phyloP scores from a whole-genome alignment of 148 eudicot genomes.

The Rhododendron kiyosumense region DNA sequence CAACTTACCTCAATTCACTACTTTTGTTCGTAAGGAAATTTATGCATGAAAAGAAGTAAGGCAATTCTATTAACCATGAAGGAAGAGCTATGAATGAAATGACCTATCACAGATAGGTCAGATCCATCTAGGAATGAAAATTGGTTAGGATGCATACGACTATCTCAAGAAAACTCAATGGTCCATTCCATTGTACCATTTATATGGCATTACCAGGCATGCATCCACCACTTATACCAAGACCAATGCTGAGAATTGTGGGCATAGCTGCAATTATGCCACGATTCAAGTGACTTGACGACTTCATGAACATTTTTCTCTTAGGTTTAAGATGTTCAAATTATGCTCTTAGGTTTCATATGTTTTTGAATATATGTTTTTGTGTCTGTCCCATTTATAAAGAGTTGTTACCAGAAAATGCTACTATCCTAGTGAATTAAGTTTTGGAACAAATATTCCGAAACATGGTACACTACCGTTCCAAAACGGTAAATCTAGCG shows the following conservation, averaged over 20 bases:
- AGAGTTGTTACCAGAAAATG: neutral
- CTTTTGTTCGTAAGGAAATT: neutral
- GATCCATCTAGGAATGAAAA: neutral
- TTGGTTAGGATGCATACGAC: neutral
- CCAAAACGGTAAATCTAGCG: too few relatives aligned
- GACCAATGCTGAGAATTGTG: neutral
- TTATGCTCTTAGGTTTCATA: neutral
- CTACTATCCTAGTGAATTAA: too few relatives aligned
- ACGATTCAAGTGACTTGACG: neutral
- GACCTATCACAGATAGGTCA: too few relatives aligned
- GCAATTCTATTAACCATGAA: neutral
- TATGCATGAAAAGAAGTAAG: neutral
- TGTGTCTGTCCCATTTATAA: neutral
- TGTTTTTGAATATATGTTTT: neutral
- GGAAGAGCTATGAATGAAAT: neutral
- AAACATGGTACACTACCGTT: too few relatives aligned
- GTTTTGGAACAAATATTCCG: too few relatives aligned
- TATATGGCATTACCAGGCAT: neutral
- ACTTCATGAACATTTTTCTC: neutral
- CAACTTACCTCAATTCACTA: neutral
- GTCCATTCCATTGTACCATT: neutral
- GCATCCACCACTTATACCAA: neutral
- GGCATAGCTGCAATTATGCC: neutral
- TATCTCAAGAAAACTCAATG: neutral
- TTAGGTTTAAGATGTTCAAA: neutral